A percentile compares a stretch with the other conserved stretches of the same genome.
These are phyloP conservation scores for Cyathus striatus DNA, from an alignment of 768 basidiomycete genomes.

Conservation along the genomic window DNA sequence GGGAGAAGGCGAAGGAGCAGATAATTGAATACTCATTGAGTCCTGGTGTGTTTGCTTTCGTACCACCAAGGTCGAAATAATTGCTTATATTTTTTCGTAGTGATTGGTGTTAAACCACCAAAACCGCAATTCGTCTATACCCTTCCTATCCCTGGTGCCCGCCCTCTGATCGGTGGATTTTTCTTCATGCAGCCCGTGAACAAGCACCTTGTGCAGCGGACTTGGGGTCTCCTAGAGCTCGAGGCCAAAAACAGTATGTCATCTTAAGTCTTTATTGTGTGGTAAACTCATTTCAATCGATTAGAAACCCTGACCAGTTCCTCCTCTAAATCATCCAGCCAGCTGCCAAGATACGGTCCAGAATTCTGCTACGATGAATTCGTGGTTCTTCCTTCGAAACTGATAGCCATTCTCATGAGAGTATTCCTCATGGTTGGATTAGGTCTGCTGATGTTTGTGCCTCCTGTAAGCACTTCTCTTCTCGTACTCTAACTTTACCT, in stretches of 20 bases:
- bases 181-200: conserved; percentile 40
- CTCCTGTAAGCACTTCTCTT: conserved; percentile 29
- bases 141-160: conserved; percentile 29
- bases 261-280: no score
- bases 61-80: conserved; percentile 1
- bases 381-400: conserved; percentile 28
- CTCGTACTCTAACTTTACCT: not conserved
- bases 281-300: no score
- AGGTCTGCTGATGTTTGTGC: conserved; percentile 23
- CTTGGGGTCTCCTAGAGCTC: conserved; percentile 38
- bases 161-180: conserved; percentile 24
- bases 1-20: conserved; percentile 25
- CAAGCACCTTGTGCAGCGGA: conserved; percentile 37
- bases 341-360: conserved; percentile 53
- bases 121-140: conserved; percentile 26
- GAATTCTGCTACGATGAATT: conserved; percentile 79
- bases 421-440: conserved; percentile 27
- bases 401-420: conserved; percentile 37
- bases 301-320: no score
- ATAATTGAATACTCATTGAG: conserved; percentile 30
- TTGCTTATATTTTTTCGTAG: conserved; percentile 3
- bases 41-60: conserved; percentile 26
- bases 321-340: no score
- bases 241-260: conserved; percentile 17
- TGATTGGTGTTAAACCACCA: conserved; percentile 15